phyloP scores from a whole-genome alignment of 2,329 filamentous ascomycete species.

The Colletotrichum musicola region DNA sequence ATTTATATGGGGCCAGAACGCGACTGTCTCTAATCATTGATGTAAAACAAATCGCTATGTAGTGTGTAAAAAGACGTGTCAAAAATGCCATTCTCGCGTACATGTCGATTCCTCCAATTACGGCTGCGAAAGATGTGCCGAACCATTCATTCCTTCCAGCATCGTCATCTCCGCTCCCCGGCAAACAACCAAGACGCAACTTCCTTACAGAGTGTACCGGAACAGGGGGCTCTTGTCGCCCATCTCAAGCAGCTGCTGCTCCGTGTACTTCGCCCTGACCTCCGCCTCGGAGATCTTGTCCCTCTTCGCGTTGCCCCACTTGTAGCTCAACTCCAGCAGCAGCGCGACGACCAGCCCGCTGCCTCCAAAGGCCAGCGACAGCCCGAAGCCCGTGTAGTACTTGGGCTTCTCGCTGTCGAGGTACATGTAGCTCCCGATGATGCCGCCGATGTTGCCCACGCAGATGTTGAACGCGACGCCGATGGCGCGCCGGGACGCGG shows the following conservation, averaged over 20 bases:
- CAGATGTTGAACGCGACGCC: slow-evolving; percentile 54
- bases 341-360: slow-evolving; percentile 47
- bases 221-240: slow-evolving; percentile 42
- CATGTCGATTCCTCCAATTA: not conserved
- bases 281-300: slow-evolving; percentile 44
- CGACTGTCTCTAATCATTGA: slow-evolving; percentile 19
- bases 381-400: slow-evolving; percentile 52
- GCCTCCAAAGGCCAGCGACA: slow-evolving; percentile 47
- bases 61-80: not conserved
- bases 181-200: not conserved
- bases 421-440: slow-evolving; percentile 56
- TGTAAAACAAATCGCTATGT: slow-evolving; percentile 20
- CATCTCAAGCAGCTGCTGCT: slow-evolving; percentile 39
- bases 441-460: slow-evolving; percentile 55
- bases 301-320: slow-evolving; percentile 45
- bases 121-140: not conserved
- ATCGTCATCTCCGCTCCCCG: not conserved
- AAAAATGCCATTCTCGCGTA: slow-evolving; percentile 6
- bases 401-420: slow-evolving; percentile 49
- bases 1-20: not conserved
- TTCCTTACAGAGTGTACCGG: slow-evolving; percentile 35
- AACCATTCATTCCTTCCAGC: not conserved
- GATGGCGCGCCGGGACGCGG: slow-evolving; percentile 50
- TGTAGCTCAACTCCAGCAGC: slow-evolving; percentile 47
- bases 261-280: slow-evolving; percentile 38